These are phyloP conservation scores for Penicillium sp. DNA, from an alignment of 2,329 filamentous ascomycete genomes.

Conservation along the genomic window DNA sequence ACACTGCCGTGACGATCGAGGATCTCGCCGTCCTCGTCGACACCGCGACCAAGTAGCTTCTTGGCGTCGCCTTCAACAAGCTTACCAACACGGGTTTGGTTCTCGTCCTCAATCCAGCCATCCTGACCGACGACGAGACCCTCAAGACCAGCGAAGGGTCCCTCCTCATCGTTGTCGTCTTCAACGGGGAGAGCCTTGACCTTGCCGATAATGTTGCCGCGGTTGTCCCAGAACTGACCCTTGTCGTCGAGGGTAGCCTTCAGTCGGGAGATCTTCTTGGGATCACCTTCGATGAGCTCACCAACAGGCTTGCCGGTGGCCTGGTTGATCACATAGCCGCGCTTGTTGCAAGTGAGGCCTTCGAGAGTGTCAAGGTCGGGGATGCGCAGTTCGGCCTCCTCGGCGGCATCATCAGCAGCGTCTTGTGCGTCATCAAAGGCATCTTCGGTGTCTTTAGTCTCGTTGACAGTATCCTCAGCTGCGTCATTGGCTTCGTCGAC, in stretches of 20 bases:
- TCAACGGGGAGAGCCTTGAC: slow-evolving; percentile 55
- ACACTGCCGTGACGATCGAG: slow-evolving; percentile 67
- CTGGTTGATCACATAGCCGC: slow-evolving; percentile 51
- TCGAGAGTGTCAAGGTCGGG: slow-evolving; percentile 30
- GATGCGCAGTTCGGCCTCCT: slow-evolving; percentile 28
- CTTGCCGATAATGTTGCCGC: slow-evolving; percentile 67
- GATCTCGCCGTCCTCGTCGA: slow-evolving; percentile 68
- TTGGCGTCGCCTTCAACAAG: slow-evolving; percentile 65
- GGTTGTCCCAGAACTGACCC: slow-evolving; percentile 69
- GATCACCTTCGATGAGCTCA: slow-evolving; percentile 65
- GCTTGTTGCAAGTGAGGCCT: slow-evolving; percentile 52
- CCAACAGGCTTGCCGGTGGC: slow-evolving; percentile 58
- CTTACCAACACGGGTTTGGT: slow-evolving; percentile 55
- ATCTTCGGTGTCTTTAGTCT: slow-evolving; percentile 7
- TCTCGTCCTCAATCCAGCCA: slow-evolving; percentile 57
- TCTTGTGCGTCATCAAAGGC: slow-evolving; percentile 39
- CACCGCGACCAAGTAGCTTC: slow-evolving; percentile 63
- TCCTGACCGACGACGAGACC: slow-evolving; percentile 55
- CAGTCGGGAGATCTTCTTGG: slow-evolving; percentile 62
- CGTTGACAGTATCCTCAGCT: slow-evolving; percentile 28
- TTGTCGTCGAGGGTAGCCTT: slow-evolving; percentile 58
- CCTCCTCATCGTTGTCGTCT: slow-evolving; percentile 42
- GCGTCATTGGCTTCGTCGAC: slow-evolving; percentile 24
- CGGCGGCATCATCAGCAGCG: slow-evolving; percentile 27
- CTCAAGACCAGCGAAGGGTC: slow-evolving; percentile 54